Percentiles rank a stretch among this genome's conserved stretches.
Evolutionary conservation across 345 rosid species (phyloP).

Genomic region (Odontarrhena argentea): DNA sequence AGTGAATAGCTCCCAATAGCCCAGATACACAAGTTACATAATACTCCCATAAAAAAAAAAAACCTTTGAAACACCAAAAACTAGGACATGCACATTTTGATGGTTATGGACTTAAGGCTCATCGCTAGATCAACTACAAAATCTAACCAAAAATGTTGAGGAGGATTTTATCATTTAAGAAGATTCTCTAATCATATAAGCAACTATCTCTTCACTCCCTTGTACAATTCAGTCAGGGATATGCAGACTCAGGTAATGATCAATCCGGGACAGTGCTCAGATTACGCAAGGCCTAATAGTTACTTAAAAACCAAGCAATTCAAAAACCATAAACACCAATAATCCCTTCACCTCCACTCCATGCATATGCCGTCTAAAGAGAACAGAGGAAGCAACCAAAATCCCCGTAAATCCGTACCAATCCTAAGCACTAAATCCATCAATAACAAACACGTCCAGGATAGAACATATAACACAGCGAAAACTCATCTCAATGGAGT

Average conservation of each 20-base stretch:
- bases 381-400: slow-evolving; percentile 24
- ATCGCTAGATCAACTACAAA: neutral
- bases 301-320: slow-evolving; percentile 29
- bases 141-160: neutral
- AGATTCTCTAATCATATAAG: neutral
- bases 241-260: slow-evolving; percentile 1
- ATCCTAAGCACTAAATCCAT: slow-evolving; percentile 2
- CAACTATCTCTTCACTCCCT: slow-evolving; percentile 1
- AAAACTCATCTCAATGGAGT: slow-evolving; percentile 7
- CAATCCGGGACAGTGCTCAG: neutral
- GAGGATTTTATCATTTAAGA: neutral
- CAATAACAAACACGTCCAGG: neutral
- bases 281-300: slow-evolving; percentile 9
- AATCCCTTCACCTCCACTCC: slow-evolving; percentile 12
- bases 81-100: neutral
- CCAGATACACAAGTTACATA: neutral
- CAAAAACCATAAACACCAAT: slow-evolving; percentile 2
- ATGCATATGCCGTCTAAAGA: slow-evolving; percentile 10
- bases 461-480: slow-evolving; percentile 10
- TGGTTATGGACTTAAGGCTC: neutral
- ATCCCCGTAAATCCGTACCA: slow-evolving; percentile 12
- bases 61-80: neutral
- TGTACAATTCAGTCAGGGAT: neutral
- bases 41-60: neutral
- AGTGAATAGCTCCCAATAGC: neutral